phyloP scores from a whole-genome alignment of 2,329 filamentous ascomycete genomes.

The Colletotrichum nymphaeae region DNA sequence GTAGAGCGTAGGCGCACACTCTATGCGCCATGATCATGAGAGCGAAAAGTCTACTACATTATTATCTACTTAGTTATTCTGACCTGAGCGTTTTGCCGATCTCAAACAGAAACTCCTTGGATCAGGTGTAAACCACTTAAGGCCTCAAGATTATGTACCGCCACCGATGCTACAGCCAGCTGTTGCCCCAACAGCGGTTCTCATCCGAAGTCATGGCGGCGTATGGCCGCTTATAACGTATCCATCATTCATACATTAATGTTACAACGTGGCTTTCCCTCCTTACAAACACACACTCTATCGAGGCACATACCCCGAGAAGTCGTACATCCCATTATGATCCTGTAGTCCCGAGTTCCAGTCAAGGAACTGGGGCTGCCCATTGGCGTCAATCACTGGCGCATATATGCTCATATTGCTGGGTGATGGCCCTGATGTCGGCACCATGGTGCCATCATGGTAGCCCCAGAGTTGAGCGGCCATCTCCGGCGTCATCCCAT shows the following conservation, averaged over 20 bases:
- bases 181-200: neutral
- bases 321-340: constrained; percentile 25
- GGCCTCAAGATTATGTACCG: neutral
- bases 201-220: neutral
- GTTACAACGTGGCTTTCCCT: neutral
- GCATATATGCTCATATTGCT: constrained; percentile 17
- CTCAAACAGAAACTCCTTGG: neutral
- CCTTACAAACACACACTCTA: neutral
- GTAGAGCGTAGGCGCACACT: no score
- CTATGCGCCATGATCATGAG: neutral
- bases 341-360: constrained; percentile 23
- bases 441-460: neutral
- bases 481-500: constrained; percentile 27
- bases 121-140: neutral
- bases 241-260: neutral
- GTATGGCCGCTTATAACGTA: neutral
- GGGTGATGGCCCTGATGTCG: neutral
- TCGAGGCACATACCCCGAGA: constrained; percentile 24
- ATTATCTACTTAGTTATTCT: neutral
- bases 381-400: neutral
- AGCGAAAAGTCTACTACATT: neutral
- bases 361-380: constrained; percentile 9
- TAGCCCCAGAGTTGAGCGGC: constrained; percentile 29
- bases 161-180: neutral
- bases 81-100: neutral